Percentiles rank a stretch among this genome's conserved stretches.
phyloP scores from a whole-genome alignment of 805 yeast genomes.

The Candida broadrunensis region DNA sequence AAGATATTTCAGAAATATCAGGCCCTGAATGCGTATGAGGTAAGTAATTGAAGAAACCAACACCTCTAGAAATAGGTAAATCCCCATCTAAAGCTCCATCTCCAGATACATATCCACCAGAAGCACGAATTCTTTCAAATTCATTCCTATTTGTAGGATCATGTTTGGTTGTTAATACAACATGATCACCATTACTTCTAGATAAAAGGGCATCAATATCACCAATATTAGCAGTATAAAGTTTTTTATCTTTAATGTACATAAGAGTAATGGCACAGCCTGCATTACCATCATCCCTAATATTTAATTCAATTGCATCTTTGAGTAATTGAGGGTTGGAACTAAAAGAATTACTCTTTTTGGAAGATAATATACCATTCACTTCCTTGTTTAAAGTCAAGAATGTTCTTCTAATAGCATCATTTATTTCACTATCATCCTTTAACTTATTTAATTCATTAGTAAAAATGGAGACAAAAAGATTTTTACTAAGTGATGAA shows the following conservation, averaged over 20 bases:
- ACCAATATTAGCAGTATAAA: slow-evolving; percentile 87
- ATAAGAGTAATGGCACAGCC: slow-evolving; percentile 86
- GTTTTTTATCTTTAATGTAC: slow-evolving; percentile 65
- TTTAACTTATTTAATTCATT: slow-evolving; percentile 55
- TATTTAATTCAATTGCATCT: slow-evolving; percentile 44
- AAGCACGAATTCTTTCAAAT: slow-evolving; percentile 81
- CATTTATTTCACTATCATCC: slow-evolving; percentile 53
- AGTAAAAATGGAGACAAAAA: slow-evolving; percentile 64
- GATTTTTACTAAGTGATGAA: slow-evolving; percentile 69
- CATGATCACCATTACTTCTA: slow-evolving; percentile 75
- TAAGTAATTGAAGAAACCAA: slow-evolving; percentile 80
- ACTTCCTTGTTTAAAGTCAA: slow-evolving; percentile 78
- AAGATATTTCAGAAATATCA: slow-evolving; percentile 57
- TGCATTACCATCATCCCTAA: slow-evolving; percentile 65
- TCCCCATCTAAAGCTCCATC: slow-evolving; percentile 84
- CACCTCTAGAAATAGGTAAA: slow-evolving; percentile 82
- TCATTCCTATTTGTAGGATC: slow-evolving; percentile 77
- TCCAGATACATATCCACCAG: slow-evolving; percentile 88
- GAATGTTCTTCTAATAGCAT: slow-evolving; percentile 81
- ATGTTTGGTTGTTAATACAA: slow-evolving; percentile 71
- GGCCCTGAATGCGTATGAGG: slow-evolving; percentile 93
- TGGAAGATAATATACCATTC: slow-evolving; percentile 55
- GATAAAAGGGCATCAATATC: slow-evolving; percentile 82
- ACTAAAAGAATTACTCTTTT: slow-evolving; percentile 38
- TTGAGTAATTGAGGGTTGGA: slow-evolving; percentile 29